Conservation (phyloP, 2,329 filamentous ascomycete genomes). For the Pseudogymnoascus sp. region DNA sequence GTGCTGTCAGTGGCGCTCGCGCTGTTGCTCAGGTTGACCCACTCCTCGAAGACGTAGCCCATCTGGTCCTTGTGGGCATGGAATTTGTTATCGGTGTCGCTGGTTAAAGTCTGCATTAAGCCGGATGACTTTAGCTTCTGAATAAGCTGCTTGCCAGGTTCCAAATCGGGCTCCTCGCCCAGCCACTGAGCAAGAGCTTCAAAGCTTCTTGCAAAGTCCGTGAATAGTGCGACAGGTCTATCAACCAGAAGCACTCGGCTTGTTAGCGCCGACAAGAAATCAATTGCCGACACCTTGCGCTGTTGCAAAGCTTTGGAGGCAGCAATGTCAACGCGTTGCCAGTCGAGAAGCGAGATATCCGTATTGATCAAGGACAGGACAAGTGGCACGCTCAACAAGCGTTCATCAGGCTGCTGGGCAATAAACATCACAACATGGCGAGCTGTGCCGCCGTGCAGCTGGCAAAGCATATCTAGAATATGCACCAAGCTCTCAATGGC, state of each 20-base stretch:
- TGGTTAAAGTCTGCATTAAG: constrained; percentile 42
- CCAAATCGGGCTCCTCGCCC: constrained; percentile 57
- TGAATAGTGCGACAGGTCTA: constrained; percentile 66
- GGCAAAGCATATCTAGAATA: constrained; percentile 50
- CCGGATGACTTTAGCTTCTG: constrained; percentile 48
- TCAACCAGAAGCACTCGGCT: constrained; percentile 72
- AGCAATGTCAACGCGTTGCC: constrained; percentile 58
- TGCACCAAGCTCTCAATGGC: constrained; percentile 54
- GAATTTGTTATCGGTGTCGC: constrained; percentile 46
- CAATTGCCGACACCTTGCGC: constrained; percentile 62
- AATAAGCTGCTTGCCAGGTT: constrained; percentile 63
- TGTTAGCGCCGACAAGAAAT: constrained; percentile 72
- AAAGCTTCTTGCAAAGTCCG: constrained; percentile 77
- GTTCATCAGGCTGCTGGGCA: constrained; percentile 45
- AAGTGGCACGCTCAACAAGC: constrained; percentile 48
- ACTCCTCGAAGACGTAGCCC: constrained; percentile 94
- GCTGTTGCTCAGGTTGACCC: constrained; percentile 75
- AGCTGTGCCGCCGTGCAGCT: constrained; percentile 44
- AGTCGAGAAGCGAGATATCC: constrained; percentile 46
- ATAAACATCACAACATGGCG: constrained; percentile 48
- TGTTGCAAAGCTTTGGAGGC: constrained; percentile 64
- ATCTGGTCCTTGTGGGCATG: constrained; percentile 67
- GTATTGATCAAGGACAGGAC: constrained; percentile 49
- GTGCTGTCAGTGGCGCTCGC: constrained; percentile 66
- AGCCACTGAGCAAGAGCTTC: constrained; percentile 78